These are phyloP conservation scores for Pseudozyma tsukubaensis DNA, from an alignment of 1,284 basidiomycete genomes.

Conservation along the genomic window DNA sequence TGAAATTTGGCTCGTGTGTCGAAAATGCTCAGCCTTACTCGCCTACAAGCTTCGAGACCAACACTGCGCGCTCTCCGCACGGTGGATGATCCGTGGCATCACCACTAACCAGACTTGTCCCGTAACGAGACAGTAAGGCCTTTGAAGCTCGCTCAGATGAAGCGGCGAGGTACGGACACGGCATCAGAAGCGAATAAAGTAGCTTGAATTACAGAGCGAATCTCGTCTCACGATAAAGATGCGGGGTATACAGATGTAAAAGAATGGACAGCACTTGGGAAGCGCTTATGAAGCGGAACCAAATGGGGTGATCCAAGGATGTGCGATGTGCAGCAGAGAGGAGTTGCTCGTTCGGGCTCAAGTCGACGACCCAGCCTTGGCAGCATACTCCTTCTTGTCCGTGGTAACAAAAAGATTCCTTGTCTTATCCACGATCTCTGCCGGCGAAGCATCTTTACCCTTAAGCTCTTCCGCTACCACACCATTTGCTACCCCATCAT, in stretches of 20 bases:
- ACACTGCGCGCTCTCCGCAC: no score
- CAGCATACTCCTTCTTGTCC: constrained; percentile 30
- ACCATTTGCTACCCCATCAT: not conserved
- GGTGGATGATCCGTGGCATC: no score
- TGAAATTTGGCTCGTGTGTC: not conserved
- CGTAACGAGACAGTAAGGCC: no score
- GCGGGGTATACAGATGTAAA: constrained; percentile 8
- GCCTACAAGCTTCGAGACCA: no score
- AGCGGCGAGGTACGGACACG: no score
- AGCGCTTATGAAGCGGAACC: no score
- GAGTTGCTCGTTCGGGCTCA: not conserved
- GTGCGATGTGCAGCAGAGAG: not conserved
- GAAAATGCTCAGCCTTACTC: no score
- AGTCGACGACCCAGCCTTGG: constrained; percentile 48
- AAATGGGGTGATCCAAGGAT: not conserved
- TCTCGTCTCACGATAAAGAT: no score
- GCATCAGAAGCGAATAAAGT: no score
- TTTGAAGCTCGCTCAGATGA: no score
- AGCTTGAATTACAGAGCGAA: no score
- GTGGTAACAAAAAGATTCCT: constrained; percentile 48
- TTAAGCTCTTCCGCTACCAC: constrained; percentile 2
- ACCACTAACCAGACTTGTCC: no score
- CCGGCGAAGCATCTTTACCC: constrained; percentile 27
- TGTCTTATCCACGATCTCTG: constrained; percentile 29
- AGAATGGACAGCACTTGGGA: constrained; percentile 2